Conservation (phyloP, 331 rosid genomes). For the Acacia pycnantha region DNA sequence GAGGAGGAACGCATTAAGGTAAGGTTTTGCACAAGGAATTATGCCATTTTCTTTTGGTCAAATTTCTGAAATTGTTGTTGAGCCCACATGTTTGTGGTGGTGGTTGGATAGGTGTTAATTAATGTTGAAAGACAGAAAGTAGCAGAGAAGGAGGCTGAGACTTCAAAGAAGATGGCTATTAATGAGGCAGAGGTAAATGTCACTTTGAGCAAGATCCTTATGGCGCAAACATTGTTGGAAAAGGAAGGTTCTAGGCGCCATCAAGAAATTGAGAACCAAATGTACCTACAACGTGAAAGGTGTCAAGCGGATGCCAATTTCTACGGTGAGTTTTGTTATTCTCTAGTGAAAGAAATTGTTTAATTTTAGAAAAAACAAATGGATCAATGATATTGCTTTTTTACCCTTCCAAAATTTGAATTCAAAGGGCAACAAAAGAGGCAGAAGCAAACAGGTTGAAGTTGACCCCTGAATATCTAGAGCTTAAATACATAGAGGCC, state of each 20-base stretch:
- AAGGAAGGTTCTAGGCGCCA: constrained; percentile 72
- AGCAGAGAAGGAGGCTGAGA: constrained; percentile 89
- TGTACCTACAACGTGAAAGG: constrained; percentile 78
- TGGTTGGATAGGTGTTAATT: too few relatives aligned
- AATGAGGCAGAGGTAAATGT: constrained; percentile 97
- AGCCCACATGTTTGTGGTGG: too few relatives aligned
- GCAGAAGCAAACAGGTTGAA: too few relatives aligned
- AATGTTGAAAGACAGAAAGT: constrained; percentile 79
- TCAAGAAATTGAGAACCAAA: constrained; percentile 75
- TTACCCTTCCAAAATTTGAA: too few relatives aligned
- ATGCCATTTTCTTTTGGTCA: too few relatives aligned
- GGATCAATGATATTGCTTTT: not conserved
- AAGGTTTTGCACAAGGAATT: too few relatives aligned
- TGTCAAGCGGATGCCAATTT: constrained; percentile 81
- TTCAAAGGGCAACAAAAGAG: too few relatives aligned
- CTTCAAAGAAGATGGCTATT: constrained; percentile 80
- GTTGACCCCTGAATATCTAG: too few relatives aligned
- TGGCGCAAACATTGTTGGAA: constrained; percentile 85
- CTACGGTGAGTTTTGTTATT: constrained; percentile 57
- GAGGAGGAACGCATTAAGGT: too few relatives aligned
- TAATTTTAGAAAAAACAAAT: constrained; percentile 10
- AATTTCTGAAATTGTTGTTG: too few relatives aligned
- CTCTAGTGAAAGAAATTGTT: not conserved
- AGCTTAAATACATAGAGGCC: constrained; percentile 65
- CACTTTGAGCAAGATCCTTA: constrained; percentile 81